phyloP scores from a whole-genome alignment of 2,329 filamentous ascomycete species.

The Thielaviopsis ethacetica region DNA sequence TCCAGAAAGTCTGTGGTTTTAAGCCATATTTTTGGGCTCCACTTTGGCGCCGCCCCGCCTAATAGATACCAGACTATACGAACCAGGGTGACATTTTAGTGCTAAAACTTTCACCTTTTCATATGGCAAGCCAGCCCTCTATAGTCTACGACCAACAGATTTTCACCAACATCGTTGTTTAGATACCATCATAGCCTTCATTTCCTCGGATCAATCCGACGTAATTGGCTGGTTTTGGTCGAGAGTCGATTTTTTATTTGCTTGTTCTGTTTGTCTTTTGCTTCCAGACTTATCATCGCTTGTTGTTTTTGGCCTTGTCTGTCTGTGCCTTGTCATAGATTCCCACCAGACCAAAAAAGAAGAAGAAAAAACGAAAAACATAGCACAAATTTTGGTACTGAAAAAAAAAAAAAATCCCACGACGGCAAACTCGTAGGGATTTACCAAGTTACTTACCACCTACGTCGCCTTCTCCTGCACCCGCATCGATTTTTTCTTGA shows the following conservation, averaged over 20 bases:
- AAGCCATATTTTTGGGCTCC: background rate
- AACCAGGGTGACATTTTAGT: background rate
- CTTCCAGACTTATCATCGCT: background rate
- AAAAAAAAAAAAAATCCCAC: conserved; percentile 10
- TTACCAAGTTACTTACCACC: conserved; percentile 4
- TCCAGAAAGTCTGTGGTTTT: background rate
- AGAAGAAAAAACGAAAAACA: background rate
- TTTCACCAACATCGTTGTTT: no score
- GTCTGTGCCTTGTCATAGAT: background rate
- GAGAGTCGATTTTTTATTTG: background rate
- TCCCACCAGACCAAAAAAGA: background rate
- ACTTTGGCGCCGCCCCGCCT: background rate
- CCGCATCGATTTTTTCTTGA: conserved; percentile 6
- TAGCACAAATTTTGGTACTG: conserved; percentile 3
- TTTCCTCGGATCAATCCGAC: background rate
- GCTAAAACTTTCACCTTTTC: background rate
- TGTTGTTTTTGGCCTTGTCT: background rate
- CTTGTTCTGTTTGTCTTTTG: background rate
- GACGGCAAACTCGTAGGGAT: conserved; percentile 3
- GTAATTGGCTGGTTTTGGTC: background rate
- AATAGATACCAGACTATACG: background rate
- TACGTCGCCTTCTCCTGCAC: conserved; percentile 3
- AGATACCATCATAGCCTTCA: background rate
- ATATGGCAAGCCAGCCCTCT: background rate
- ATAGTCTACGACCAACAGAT: background rate